phyloP scores from a whole-genome alignment of 148 eudicot genomes.

The Pharnaceum exiguum region DNA sequence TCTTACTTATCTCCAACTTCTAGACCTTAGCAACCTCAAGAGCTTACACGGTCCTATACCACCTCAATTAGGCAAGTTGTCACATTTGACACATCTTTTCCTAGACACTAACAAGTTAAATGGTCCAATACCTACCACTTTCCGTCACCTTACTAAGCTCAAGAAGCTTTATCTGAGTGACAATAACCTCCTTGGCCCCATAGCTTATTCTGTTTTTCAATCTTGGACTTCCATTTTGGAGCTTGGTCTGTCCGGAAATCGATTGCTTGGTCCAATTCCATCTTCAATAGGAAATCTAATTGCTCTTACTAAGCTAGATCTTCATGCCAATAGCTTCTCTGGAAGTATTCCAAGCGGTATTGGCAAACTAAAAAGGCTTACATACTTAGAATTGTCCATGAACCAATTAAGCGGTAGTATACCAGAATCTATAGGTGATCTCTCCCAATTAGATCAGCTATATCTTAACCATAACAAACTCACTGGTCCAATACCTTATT shows the following conservation, averaged over 20 bases:
- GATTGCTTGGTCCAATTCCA: conserved; percentile 51
- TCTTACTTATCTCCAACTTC: conserved; percentile 46
- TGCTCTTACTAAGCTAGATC: conserved; percentile 41
- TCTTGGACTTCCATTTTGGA: conserved; percentile 29
- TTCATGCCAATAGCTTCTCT: conserved; percentile 44
- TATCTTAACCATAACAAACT: conserved; percentile 50
- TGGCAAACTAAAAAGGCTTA: conserved; percentile 43
- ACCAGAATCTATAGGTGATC: conserved; percentile 55
- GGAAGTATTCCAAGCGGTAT: conserved; percentile 46
- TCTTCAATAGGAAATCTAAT: conserved; percentile 36
- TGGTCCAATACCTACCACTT: conserved; percentile 51
- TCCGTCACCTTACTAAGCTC: conserved; percentile 34
- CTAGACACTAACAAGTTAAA: conserved; percentile 49
- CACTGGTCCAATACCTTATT: conserved; percentile 44
- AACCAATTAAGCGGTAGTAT: conserved; percentile 47
- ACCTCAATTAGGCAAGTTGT: conserved; percentile 49
- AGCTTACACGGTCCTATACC: conserved; percentile 53
- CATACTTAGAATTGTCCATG: conserved; percentile 44
- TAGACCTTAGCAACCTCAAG: conserved; percentile 65
- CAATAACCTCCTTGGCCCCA: conserved; percentile 45
- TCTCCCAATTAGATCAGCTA: conserved; percentile 30
- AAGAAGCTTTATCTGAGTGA: conserved; percentile 35
- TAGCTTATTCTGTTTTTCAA: conserved; percentile 34
- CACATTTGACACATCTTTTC: conserved; percentile 34
- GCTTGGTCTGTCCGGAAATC: conserved; percentile 54